Conservation (phyloP, 331 rosid species). For the Malus hybrid region DNA sequence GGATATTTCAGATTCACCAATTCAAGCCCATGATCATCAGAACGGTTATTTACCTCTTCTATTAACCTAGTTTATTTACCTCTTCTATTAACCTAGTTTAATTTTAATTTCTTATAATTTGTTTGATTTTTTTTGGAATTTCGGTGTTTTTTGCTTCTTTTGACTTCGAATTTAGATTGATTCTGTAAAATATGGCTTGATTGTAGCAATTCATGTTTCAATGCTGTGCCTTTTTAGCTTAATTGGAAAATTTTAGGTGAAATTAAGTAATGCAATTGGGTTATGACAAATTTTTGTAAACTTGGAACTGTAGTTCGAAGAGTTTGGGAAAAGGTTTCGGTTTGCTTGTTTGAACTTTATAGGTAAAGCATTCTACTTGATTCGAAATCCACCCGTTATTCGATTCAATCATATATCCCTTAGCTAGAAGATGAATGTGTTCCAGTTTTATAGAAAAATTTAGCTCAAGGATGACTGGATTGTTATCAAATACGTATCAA, state of each 20-base stretch:
- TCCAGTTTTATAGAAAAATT: neutral
- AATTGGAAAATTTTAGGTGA: neutral
- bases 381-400: neutral
- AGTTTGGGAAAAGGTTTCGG: neutral
- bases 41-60: conserved; percentile 21
- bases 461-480: neutral
- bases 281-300: neutral
- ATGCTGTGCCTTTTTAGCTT: neutral
- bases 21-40: conserved; percentile 1
- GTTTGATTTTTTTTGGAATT: neutral
- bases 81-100: neutral
- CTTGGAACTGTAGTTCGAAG: neutral
- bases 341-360: too few relatives aligned
- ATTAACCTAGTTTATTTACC: neutral
- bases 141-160: neutral
- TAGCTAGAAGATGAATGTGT: neutral
- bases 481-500: neutral
- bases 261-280: neutral
- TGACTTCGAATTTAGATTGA: neutral
- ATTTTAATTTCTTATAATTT: neutral
- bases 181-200: neutral
- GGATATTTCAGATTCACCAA: conserved; percentile 23
- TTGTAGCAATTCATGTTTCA: neutral
- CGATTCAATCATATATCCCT: neutral
- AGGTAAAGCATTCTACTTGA: too few relatives aligned